Evolutionary conservation across 306 rosid species (phyloP).

Genomic region (Prunus padus): DNA sequence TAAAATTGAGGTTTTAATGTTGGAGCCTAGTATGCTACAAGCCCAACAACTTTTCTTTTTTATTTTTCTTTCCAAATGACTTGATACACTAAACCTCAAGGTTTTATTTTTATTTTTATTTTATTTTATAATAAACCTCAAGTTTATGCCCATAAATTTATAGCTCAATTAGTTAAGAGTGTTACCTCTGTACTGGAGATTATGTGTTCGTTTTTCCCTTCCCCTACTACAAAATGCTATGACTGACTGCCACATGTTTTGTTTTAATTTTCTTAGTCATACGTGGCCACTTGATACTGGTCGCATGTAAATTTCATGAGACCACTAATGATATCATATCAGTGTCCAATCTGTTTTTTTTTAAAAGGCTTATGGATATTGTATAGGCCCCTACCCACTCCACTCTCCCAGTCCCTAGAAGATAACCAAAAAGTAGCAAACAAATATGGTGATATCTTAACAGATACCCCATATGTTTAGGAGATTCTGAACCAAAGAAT

Average conservation of each 20-base stretch:
- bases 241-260: not conserved
- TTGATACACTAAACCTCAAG: too few relatives aligned
- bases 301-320: not conserved
- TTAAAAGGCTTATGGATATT: not conserved
- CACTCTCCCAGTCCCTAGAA: not conserved
- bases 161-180: too few relatives aligned
- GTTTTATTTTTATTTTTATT: too few relatives aligned
- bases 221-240: not conserved
- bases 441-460: constrained; percentile 3
- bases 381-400: not conserved
- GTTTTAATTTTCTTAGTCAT: not conserved
- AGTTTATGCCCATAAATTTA: too few relatives aligned
- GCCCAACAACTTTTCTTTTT: too few relatives aligned
- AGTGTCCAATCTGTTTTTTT: not conserved
- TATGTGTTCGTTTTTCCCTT: too few relatives aligned
- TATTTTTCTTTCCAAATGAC: too few relatives aligned
- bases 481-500: constrained; percentile 38
- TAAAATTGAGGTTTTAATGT: too few relatives aligned
- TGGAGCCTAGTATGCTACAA: too few relatives aligned
- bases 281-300: not conserved
- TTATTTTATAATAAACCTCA: too few relatives aligned
- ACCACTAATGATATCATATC: not conserved
- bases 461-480: constrained; percentile 41
- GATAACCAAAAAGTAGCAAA: not conserved
- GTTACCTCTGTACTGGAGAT: too few relatives aligned